These are phyloP conservation scores for Penicillium sp. DNA, from an alignment of 2,329 filamentous ascomycete species.

Conservation along the genomic window DNA sequence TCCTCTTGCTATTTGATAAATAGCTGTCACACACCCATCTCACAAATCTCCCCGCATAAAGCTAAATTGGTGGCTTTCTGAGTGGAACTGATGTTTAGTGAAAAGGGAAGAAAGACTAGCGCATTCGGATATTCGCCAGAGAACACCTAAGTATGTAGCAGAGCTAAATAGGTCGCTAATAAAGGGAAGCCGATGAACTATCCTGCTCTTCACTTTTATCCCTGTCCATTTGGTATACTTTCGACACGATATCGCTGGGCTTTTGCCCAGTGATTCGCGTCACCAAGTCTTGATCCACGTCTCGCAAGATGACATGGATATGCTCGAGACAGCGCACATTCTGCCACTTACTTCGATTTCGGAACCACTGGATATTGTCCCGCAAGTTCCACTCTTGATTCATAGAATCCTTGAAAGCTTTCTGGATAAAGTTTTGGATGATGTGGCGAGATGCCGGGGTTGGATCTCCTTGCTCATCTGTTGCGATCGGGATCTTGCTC, in stretches of 20 bases:
- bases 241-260: not conserved
- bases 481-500: not conserved
- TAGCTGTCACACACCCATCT: too few relatives aligned
- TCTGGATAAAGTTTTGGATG: not conserved
- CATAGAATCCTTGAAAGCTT: not conserved
- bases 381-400: not conserved
- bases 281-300: not conserved
- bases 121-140: too few relatives aligned
- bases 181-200: too few relatives aligned
- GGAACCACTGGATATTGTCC: constrained; percentile 1
- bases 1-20: too few relatives aligned
- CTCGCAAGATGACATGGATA: not conserved
- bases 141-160: too few relatives aligned
- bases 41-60: too few relatives aligned
- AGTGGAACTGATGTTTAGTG: too few relatives aligned
- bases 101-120: too few relatives aligned
- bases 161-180: too few relatives aligned
- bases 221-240: too few relatives aligned
- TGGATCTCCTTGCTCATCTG: not conserved
- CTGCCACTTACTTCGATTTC: constrained; percentile 2
- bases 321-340: not conserved
- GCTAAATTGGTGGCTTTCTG: too few relatives aligned
- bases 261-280: not conserved
- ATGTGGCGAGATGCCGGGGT: not conserved
- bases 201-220: too few relatives aligned